Percentiles rank a stretch among this genome's conserved stretches.
Conservation (phyloP, 176 grass and related monocot genomes). For the Musa acuminata region DNA sequence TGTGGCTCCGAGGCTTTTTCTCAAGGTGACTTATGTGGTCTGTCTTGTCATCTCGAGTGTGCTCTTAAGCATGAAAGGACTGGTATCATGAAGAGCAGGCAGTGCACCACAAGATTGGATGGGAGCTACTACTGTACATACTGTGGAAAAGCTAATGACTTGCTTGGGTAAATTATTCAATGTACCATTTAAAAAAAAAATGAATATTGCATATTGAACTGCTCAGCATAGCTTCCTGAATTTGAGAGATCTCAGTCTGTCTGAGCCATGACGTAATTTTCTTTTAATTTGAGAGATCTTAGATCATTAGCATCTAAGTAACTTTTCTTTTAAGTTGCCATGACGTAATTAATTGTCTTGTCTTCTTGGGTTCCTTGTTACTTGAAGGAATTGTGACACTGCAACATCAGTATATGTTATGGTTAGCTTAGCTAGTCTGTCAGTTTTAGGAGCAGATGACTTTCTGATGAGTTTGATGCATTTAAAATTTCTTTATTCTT, state of each 20-base stretch:
- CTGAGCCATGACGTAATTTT: neutral
- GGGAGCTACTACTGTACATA: slow-evolving; percentile 72
- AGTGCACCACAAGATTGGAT: slow-evolving; percentile 51
- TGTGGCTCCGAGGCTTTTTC: slow-evolving; percentile 50
- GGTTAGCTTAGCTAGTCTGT: neutral
- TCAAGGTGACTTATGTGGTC: slow-evolving; percentile 63
- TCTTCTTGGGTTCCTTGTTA: too few relatives aligned
- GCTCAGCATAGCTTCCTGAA: neutral
- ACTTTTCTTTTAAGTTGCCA: too few relatives aligned
- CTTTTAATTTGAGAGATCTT: neutral
- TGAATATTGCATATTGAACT: neutral
- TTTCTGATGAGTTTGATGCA: neutral
- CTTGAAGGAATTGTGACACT: too few relatives aligned
- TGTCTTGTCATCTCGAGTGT: slow-evolving; percentile 97
- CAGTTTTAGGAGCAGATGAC: neutral
- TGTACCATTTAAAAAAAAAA: neutral
- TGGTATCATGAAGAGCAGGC: slow-evolving; percentile 46
- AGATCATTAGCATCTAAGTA: too few relatives aligned
- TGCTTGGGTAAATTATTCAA: slow-evolving; percentile 61
- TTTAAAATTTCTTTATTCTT: neutral
- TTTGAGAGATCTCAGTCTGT: neutral
- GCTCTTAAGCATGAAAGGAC: slow-evolving; percentile 76
- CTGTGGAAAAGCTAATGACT: slow-evolving; percentile 79
- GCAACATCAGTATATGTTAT: neutral
- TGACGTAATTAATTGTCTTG: too few relatives aligned